A percentile compares a stretch with the other conserved stretches of the same genome.
Conservation (phyloP, 2,329 filamentous ascomycete species). For the Aaosphaeria pasadenensis region DNA sequence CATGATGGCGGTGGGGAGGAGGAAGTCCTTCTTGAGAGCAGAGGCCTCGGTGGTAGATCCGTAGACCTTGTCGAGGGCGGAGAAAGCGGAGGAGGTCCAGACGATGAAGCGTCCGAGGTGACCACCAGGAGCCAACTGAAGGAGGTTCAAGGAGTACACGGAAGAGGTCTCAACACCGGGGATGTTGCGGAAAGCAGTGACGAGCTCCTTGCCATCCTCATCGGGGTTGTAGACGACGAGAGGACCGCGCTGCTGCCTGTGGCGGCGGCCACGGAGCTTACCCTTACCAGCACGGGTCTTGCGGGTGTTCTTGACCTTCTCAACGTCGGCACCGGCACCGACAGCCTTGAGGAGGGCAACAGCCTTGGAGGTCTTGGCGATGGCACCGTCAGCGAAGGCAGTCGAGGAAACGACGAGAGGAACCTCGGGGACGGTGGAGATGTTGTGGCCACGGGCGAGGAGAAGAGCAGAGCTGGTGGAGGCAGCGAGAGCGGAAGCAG, state of each 20-base stretch:
- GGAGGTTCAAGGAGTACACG: constrained; percentile 93
- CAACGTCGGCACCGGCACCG: constrained; percentile 84
- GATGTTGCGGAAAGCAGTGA: constrained; percentile 97
- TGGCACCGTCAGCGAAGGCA: constrained; percentile 74
- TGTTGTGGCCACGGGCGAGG: constrained; percentile 93
- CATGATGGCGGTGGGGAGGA: constrained; percentile 88
- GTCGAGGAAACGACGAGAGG: constrained; percentile 93
- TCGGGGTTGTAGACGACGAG: constrained; percentile 97
- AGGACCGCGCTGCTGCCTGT: constrained; percentile 96
- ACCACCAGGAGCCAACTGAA: constrained; percentile 97
- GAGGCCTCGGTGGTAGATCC: constrained; percentile 86
- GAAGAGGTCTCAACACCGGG: constrained; percentile 95
- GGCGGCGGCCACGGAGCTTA: constrained; percentile 94
- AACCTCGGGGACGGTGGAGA: constrained; percentile 89
- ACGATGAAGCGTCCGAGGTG: constrained; percentile 98
- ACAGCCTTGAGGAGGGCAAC: constrained; percentile 84
- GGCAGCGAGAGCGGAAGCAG: constrained; percentile 93
- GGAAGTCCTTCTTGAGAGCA: constrained; percentile 97
- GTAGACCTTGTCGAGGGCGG: constrained; percentile 95
- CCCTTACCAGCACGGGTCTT: constrained; percentile 99
- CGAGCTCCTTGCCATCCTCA: constrained; percentile 90
- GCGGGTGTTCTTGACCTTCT: constrained; percentile 94
- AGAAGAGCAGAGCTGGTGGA: constrained; percentile 93
- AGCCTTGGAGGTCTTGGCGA: constrained; percentile 86
- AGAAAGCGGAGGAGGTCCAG: constrained; percentile 97